Conservation (phyloP, 352 stramenopile genomes). For the Phytophthora hybrid region DNA sequence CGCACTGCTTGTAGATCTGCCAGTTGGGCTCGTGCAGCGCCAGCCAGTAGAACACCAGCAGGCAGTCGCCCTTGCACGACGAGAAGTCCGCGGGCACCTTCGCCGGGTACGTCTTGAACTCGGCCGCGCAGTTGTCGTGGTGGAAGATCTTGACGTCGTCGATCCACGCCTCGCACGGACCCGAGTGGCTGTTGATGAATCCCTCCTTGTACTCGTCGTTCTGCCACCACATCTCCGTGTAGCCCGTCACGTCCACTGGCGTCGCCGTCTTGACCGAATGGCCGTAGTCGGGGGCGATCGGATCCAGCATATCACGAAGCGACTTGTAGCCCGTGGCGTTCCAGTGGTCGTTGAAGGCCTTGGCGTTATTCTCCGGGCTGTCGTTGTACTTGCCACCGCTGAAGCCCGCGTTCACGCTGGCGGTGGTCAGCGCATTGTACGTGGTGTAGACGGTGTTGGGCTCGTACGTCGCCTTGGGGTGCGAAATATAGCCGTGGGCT, state of each 20-base stretch:
- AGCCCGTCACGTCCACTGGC: constrained; percentile 37
- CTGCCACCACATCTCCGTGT: constrained; percentile 40
- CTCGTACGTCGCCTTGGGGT: constrained; percentile 33
- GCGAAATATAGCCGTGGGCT: constrained; percentile 40
- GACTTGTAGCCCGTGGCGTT: constrained; percentile 38
- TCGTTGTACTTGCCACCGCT: constrained; percentile 36
- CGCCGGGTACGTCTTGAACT: constrained; percentile 48
- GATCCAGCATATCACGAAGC: constrained; percentile 47
- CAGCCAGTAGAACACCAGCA: constrained; percentile 34
- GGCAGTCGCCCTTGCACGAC: constrained; percentile 27
- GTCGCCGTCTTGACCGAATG: constrained; percentile 24
- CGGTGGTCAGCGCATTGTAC: constrained; percentile 35
- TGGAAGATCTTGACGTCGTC: constrained; percentile 34
- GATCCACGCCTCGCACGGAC: constrained; percentile 42
- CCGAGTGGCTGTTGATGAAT: constrained; percentile 45
- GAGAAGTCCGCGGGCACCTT: constrained; percentile 25
- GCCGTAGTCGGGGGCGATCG: constrained; percentile 38
- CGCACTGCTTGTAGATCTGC: constrained; percentile 47
- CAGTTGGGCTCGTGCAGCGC: constrained; percentile 30
- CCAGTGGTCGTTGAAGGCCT: constrained; percentile 39
- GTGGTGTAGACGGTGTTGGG: constrained; percentile 33
- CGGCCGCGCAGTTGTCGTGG: constrained; percentile 38
- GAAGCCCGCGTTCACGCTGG: constrained; percentile 40
- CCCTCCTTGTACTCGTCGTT: constrained; percentile 48
- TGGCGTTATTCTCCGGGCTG: constrained; percentile 37